Conservation (phyloP, 2,329 filamentous ascomycete species). For the Ceratocystis harringtonii region DNA sequence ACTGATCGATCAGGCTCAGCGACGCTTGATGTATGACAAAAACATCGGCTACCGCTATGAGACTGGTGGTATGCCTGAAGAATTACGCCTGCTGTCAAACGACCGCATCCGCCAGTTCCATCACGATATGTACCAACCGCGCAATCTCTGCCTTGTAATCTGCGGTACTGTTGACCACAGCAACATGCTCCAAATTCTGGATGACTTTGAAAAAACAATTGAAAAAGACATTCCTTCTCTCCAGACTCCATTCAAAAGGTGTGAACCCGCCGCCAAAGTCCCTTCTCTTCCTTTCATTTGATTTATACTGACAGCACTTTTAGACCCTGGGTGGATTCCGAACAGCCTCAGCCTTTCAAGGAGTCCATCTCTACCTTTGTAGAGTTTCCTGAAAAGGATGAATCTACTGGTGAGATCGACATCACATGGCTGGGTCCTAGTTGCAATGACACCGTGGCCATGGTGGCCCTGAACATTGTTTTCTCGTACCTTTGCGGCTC, state of each 20-base stretch:
- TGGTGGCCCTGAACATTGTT: conserved; percentile 62
- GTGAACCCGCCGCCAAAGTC: conserved; percentile 12
- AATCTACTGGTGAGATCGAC: conserved; percentile 76
- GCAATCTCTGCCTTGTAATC: conserved; percentile 80
- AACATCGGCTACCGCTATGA: conserved; percentile 90
- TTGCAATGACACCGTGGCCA: conserved; percentile 52
- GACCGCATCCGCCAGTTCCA: conserved; percentile 92
- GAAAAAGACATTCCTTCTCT: conserved; percentile 63
- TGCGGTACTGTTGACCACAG: conserved; percentile 82
- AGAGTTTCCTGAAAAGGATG: conserved; percentile 92
- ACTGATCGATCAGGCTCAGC: conserved; percentile 73
- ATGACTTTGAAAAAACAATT: conserved; percentile 78
- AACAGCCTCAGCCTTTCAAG: conserved; percentile 55
- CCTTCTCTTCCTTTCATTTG: no score
- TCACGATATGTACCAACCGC: conserved; percentile 92
- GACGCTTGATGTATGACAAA: conserved; percentile 71
- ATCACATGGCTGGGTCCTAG: conserved; percentile 78
- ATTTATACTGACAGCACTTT: conserved; percentile 1
- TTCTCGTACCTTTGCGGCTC: conserved; percentile 84
- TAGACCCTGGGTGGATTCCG: conserved; percentile 77
- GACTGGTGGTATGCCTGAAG: conserved; percentile 94
- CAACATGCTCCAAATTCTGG: conserved; percentile 64
- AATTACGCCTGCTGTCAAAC: conserved; percentile 68
- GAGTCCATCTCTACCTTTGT: conserved; percentile 62
- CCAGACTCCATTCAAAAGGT: conserved; percentile 59